Conservation (phyloP, 2,329 filamentous ascomycete genomes). For the Rhynchosporium secalis region DNA sequence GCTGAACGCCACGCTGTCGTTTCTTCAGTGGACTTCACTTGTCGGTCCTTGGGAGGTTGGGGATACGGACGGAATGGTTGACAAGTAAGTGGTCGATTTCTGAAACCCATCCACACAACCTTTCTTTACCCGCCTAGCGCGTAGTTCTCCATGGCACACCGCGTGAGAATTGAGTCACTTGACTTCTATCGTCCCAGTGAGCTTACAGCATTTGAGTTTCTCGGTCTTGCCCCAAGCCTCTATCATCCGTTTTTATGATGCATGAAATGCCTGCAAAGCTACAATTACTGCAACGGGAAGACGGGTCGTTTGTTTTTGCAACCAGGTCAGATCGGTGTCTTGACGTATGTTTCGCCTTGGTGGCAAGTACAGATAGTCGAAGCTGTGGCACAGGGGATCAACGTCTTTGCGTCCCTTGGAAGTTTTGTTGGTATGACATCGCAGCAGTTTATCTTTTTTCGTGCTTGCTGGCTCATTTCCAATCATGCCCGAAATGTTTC, state of each 20-base stretch:
- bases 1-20: slow-evolving; percentile 73
- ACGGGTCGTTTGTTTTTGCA: slow-evolving; percentile 16
- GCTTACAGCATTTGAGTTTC: slow-evolving; percentile 33
- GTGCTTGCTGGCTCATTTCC: slow-evolving; percentile 18
- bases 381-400: slow-evolving; percentile 28
- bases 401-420: slow-evolving; percentile 10
- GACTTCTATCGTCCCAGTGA: slow-evolving; percentile 45
- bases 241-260: slow-evolving; percentile 34
- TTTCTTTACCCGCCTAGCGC: slow-evolving; percentile 26
- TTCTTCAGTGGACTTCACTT: slow-evolving; percentile 73
- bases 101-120: slow-evolving; percentile 26
- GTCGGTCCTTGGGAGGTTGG: slow-evolving; percentile 75
- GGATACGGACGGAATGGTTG: slow-evolving; percentile 73
- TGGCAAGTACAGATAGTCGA: slow-evolving; percentile 17
- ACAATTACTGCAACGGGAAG: slow-evolving; percentile 24
- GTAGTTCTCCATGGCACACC: slow-evolving; percentile 41
- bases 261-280: slow-evolving; percentile 35
- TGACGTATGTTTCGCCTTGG: slow-evolving; percentile 2
- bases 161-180: slow-evolving; percentile 63
- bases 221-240: slow-evolving; percentile 24
- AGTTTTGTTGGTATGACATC: slow-evolving; percentile 28
- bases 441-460: slow-evolving; percentile 23
- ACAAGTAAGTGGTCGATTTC: slow-evolving; percentile 65
- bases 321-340: slow-evolving; percentile 10
- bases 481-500: slow-evolving; percentile 24